phyloP scores from a whole-genome alignment of 2,329 filamentous ascomycete genomes.

The Cercospora zeae-maydis region DNA sequence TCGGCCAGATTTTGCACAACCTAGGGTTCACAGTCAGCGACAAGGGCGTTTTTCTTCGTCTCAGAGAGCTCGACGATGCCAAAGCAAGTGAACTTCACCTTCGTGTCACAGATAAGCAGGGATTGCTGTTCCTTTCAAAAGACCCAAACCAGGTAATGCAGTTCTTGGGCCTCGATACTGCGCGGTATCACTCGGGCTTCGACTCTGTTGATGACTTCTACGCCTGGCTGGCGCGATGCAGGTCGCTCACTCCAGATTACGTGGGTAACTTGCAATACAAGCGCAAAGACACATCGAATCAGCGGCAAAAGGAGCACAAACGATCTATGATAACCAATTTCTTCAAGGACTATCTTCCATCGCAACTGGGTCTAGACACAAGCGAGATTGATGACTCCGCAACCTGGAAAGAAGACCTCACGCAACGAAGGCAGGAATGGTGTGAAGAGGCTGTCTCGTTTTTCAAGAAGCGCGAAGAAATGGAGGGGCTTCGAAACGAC shows the following conservation, averaged over 20 bases:
- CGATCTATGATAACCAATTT: conserved; percentile 60
- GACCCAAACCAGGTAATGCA: conserved; percentile 55
- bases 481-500: conserved; percentile 15
- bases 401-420: conserved; percentile 1
- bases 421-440: conserved; percentile 44
- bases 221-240: conserved; percentile 56
- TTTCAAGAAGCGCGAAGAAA: conserved; percentile 29
- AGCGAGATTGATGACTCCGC: not conserved
- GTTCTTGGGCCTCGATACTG: conserved; percentile 60
- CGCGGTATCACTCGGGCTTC: conserved; percentile 57
- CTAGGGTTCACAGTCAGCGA: conserved; percentile 66
- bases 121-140: conserved; percentile 58
- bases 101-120: conserved; percentile 38
- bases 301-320: conserved; percentile 54
- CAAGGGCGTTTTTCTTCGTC: conserved; percentile 59
- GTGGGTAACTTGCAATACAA: conserved; percentile 25
- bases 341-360: conserved; percentile 61
- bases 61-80: conserved; percentile 62
- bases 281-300: conserved; percentile 46
- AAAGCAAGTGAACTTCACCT: conserved; percentile 41
- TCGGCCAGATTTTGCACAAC: conserved; percentile 61
- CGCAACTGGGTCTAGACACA: conserved; percentile 39
- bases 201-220: conserved; percentile 55
- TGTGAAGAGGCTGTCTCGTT: conserved; percentile 51
- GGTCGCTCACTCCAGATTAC: conserved; percentile 54